Evolutionary conservation across 805 yeast species (phyloP).

Genomic region (Helenozyma baotianmanensis): DNA sequence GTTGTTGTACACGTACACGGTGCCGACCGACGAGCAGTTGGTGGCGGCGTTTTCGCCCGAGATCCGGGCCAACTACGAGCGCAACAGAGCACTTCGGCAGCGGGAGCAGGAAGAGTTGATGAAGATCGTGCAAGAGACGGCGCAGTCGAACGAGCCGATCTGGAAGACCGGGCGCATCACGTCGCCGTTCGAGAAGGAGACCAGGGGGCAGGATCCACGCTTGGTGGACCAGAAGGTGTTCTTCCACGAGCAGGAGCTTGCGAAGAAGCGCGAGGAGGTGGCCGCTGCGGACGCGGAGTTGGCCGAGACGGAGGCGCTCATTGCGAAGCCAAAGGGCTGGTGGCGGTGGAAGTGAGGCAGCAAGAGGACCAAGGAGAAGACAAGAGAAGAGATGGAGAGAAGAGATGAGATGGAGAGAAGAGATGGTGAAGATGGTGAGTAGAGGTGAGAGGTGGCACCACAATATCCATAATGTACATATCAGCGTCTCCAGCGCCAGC

Average conservation of each 20-base stretch:
- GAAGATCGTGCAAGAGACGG: slow-evolving; percentile 58
- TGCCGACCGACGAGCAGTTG: slow-evolving; percentile 82
- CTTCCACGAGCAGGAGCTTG: slow-evolving; percentile 45
- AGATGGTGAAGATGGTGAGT: too few species aligned
- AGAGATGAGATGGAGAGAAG: too few species aligned
- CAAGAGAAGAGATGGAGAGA: too few species aligned
- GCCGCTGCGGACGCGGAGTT: slow-evolving; percentile 13
- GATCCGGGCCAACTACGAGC: slow-evolving; percentile 67
- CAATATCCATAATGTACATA: too few species aligned
- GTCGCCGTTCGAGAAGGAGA: slow-evolving; percentile 61
- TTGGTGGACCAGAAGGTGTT: slow-evolving; percentile 41
- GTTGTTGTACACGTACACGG: slow-evolving; percentile 62
- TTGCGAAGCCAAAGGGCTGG: slow-evolving; percentile 21
- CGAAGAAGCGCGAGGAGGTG: slow-evolving; percentile 31
- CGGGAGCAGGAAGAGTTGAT: slow-evolving; percentile 67
- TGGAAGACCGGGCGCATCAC: slow-evolving; percentile 75
- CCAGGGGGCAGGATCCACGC: slow-evolving; percentile 31
- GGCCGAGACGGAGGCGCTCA: slow-evolving; percentile 14
- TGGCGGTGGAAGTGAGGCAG: slow-evolving; percentile 11
- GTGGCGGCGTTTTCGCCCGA: slow-evolving; percentile 78
- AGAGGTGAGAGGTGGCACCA: too few species aligned
- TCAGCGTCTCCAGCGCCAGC: slow-evolving; percentile 14
- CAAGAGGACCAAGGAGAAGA: too few species aligned
- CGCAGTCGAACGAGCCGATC: slow-evolving; percentile 69
- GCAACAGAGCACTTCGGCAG: slow-evolving; percentile 55